Conservation (phyloP, 2,329 filamentous ascomycete species). For the Monilinia fructicola region DNA sequence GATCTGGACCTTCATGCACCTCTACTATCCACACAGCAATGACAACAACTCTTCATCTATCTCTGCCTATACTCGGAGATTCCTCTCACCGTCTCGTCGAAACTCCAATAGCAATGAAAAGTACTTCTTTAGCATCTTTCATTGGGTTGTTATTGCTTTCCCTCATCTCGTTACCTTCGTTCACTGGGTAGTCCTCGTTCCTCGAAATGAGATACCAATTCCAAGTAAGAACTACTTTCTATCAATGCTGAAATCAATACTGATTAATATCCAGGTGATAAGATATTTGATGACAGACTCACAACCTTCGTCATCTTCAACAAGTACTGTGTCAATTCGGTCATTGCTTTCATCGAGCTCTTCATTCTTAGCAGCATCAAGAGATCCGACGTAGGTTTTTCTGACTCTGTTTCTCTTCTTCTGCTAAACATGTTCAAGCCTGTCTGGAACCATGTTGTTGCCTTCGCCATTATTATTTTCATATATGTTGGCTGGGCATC, state of each 20-base stretch:
- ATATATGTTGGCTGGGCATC: conserved; percentile 39
- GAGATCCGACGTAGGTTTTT: conserved; percentile 36
- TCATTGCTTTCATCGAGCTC: conserved; percentile 40
- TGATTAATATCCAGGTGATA: conserved; percentile 28
- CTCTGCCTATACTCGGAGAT: conserved; percentile 29
- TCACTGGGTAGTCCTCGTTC: conserved; percentile 39
- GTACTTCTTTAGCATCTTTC: conserved; percentile 40
- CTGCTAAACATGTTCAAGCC: conserved; percentile 32
- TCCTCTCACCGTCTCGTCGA: conserved; percentile 36
- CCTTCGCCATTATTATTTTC: conserved; percentile 31
- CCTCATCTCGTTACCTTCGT: conserved; percentile 38
- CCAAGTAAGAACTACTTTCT: conserved; percentile 27
- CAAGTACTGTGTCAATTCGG: conserved; percentile 35
- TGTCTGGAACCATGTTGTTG: conserved; percentile 31
- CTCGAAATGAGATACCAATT: conserved; percentile 30
- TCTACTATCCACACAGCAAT: conserved; percentile 38
- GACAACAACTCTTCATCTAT: conserved; percentile 25
- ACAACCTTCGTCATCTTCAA: conserved; percentile 35
- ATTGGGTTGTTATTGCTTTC: conserved; percentile 36
- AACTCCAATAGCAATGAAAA: conserved; percentile 32
- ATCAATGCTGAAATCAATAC: neutral
- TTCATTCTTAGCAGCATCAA: conserved; percentile 40
- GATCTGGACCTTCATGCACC: conserved; percentile 41
- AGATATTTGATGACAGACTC: conserved; percentile 33
- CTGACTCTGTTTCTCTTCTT: neutral